Evolutionary conservation across 2,329 filamentous ascomycete species (phyloP), one percentile per base, ranked within the genome.

Genomic region (Paracamarosporium sp.): DNA sequence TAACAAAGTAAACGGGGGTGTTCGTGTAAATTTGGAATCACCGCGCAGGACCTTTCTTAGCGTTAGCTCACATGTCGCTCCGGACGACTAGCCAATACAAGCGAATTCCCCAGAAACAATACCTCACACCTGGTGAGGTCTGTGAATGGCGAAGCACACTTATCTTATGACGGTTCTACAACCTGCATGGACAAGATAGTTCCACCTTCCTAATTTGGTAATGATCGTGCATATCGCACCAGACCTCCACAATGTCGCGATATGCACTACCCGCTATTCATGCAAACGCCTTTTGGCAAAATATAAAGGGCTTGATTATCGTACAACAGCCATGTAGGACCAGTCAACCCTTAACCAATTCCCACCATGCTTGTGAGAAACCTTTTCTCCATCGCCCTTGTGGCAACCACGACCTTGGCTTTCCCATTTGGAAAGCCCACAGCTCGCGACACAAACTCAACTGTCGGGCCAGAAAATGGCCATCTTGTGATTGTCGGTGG

Each of bases 401-500:
- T 58, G 9, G 47, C 52, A 11, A 61, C 63, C 1, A 27, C 40
- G 22, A 50, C n/a, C 13, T 56, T 12, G 63, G 59, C 2, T 53
- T 46, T 31, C 9, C 31, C 27, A 38, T 31, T 3, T 31, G 25
- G n/a, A 4, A 50, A 35, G 20, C 8, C 17, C 59, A 52, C 56
- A 60, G 9, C 22, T 27, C 22, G 22, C 12, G 40, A 33, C 31
- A 54, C 55, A 22, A 70, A 67, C 30, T 60, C 53, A 2, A 67
- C 66, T 1, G 33, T 70, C 24, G 66, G 68, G 8, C 66, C 68
- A 12, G 68, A 67, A 20, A 61, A 66, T 35, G 68, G 68, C 0
- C 59, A 64, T 41, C 61, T 70, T 0, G 65, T 68, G 0, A 69
- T 69, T 6, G 65, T 70, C 6, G 67, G 66, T 24, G 66, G 67